Evolutionary conservation across 2,329 filamentous ascomycete species (phyloP), one percentile per base, ranked within the genome.

Genomic region (Parastagonospora avenae): DNA sequence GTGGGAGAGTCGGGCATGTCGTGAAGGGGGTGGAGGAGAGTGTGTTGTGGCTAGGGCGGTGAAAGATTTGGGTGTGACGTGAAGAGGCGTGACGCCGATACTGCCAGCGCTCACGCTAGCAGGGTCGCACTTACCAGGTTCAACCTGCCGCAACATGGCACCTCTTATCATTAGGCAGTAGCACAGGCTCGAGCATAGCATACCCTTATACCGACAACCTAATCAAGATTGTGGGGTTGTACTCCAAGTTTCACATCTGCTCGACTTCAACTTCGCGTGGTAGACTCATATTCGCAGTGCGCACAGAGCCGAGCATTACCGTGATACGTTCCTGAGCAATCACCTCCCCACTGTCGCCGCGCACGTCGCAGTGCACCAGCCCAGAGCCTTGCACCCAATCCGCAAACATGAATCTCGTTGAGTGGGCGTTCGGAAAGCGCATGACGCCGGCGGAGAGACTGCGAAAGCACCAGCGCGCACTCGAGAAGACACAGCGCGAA

Each of bases 391-490:
- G 43, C 29, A 42, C 56, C 52, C 55, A 62, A 3, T 24, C 50
- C 51, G 51, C 51, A 57, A 60, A n/a, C 66, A 46, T 54, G 50
- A 59, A 97, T 91, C 91, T 97, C 72, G 85, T 99, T 56, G 94
- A 99, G 85, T 99, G 94, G 92, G 93, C 93, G 33, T 99, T 99
- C 72, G 94, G 94, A 63, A 97, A 97, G 85, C 94, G 94, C 77
- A 95, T 97, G 85, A 99, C 94, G 81, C 93, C 94, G 4, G 91
- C 92, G 19, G 90, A 94, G 82, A 88, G 90, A 74, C 81, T 93
- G 74, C 87, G 90, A 75, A 93, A 93, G 82, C 96, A 99, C 76
- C 94, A 97, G 79, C 86, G 94, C 66, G 92, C 94, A 63, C 87
- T 99, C 59, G 94, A 99, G 77, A 96, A 97, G 80, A 96, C 94